Evolutionary conservation across 129 eudicot genomes (phyloP).

Genomic region (Ambrosia artemisiifolia): DNA sequence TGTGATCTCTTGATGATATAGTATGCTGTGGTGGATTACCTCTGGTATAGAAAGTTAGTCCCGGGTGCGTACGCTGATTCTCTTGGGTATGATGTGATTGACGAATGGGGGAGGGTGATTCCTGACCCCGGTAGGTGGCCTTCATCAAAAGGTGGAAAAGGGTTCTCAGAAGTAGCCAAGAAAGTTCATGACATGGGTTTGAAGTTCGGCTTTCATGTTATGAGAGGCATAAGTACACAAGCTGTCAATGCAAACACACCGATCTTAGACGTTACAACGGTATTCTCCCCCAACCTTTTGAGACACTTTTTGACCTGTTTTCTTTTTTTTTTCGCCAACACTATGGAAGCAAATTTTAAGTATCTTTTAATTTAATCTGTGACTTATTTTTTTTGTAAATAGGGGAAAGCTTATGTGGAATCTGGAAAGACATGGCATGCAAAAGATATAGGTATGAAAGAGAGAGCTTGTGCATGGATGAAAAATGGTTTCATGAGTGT

Average conservation of each 20-base stretch:
- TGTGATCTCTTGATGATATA: slow-evolving; percentile 24
- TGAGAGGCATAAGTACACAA: slow-evolving; percentile 97
- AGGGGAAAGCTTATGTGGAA: slow-evolving; percentile 87
- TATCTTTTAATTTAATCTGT: background rate
- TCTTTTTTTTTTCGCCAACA: background rate
- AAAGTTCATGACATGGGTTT: slow-evolving; percentile 86
- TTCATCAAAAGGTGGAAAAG: slow-evolving; percentile 68
- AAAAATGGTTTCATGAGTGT: slow-evolving; percentile 88
- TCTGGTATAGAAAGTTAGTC: slow-evolving; percentile 88
- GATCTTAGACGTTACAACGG: slow-evolving; percentile 77
- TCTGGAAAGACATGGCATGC: slow-evolving; percentile 73
- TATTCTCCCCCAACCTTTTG: slow-evolving; percentile 21
- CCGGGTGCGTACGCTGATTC: slow-evolving; percentile 76
- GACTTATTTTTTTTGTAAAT: background rate
- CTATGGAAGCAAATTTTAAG: background rate
- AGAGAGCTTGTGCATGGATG: slow-evolving; percentile 90
- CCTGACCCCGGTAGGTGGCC: slow-evolving; percentile 98
- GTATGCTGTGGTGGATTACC: slow-evolving; percentile 98
- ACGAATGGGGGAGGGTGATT: slow-evolving; percentile 95
- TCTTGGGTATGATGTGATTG: slow-evolving; percentile 83
- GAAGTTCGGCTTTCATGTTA: slow-evolving; percentile 94
- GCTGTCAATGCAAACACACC: slow-evolving; percentile 94
- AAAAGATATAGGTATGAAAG: slow-evolving; percentile 72
- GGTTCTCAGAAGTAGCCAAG: slow-evolving; percentile 70
- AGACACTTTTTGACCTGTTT: background rate